A percentile compares a stretch with the other conserved stretches of the same genome.
Evolutionary conservation across 2,329 filamentous ascomycete genomes (phyloP).

Genomic region (Onygenales sp.): DNA sequence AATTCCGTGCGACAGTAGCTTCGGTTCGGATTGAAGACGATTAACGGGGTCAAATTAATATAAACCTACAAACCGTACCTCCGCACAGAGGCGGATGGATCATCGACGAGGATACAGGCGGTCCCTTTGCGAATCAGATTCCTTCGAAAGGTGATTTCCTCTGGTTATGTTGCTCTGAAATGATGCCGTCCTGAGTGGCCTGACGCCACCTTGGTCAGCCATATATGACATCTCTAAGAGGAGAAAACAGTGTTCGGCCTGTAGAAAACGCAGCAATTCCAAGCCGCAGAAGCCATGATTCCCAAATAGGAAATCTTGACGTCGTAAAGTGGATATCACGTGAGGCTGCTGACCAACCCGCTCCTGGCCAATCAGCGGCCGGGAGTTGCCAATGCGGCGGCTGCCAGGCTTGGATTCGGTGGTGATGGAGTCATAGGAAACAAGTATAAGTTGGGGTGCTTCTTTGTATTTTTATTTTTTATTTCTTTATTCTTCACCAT

Average conservation of each 20-base stretch:
- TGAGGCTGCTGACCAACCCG: not conserved
- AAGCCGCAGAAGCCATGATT: not conserved
- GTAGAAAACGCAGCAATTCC: not conserved
- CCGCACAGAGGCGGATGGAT: too few species aligned
- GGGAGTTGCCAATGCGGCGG: not conserved
- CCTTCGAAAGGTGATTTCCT: not conserved
- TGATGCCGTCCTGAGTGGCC: not conserved
- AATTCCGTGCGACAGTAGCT: too few species aligned
- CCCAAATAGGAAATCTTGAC: not conserved
- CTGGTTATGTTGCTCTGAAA: not conserved
- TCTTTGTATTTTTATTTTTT: too few species aligned
- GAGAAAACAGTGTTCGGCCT: not conserved
- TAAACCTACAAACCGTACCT: too few species aligned
- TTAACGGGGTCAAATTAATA: too few species aligned
- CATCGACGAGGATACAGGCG: too few species aligned
- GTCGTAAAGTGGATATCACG: not conserved
- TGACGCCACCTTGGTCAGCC: not conserved
- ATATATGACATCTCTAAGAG: not conserved
- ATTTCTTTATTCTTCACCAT: too few species aligned
- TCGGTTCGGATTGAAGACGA: too few species aligned
- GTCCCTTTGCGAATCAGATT: not conserved
- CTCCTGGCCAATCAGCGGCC: not conserved
- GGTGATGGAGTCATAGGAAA: too few species aligned
- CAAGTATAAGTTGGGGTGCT: too few species aligned
- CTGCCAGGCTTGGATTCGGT: too few species aligned